Base-by-base conservation (phyloP, 164 flowering plant genomes). In the Umbellularia californica region DNA sequence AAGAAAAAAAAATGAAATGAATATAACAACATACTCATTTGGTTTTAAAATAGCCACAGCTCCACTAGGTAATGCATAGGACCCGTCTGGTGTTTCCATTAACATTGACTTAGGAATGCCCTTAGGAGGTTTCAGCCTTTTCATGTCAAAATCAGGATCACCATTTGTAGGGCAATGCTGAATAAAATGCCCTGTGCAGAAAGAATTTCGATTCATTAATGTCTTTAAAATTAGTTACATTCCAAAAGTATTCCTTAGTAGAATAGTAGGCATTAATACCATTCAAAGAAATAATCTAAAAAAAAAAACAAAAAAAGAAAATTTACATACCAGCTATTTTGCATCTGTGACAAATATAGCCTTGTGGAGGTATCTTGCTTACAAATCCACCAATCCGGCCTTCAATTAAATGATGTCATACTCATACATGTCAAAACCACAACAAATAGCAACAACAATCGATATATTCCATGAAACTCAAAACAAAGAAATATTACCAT, bases 101-200 rank as follows among this genome's bases (percentile, higher is more conserved):
- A 60, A 17, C 64, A 60, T 60, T 22, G 64, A 60, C 64, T 17
- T 60, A 19, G 64, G 64, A 60, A 60, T 17, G 2, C 24, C 64
- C 71, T 98, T 93, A 5, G 98, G 97, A 69, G 93, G 97, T 76
- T 88, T 95, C 71, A 88, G 89, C 78, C 85, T 89, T 78, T 80
- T 93, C 55, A 95, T 79, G 77, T 95, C 98, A 81, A 78, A 95
- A 78, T 82, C 90, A 10, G 94, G 97, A 82, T 95, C 97, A 33
- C 97, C 99, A 84, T 94, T 95, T 68, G 99, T 93, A 50, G 98
- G 97, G 79, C 99, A 95, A 72, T 93, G 97, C 82, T 94, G 98
- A 79, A 95, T 95, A 78, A 89, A 88, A 86, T 95, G 99, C n/a
- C 98, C 98, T 95, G 81, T 35, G 81, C 11, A 68, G 60, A 58